Percentiles rank a stretch among this genome's conserved stretches.
phyloP scores from a whole-genome alignment of 2,329 filamentous ascomycete species.

The Sporothrix euskadiensis region DNA sequence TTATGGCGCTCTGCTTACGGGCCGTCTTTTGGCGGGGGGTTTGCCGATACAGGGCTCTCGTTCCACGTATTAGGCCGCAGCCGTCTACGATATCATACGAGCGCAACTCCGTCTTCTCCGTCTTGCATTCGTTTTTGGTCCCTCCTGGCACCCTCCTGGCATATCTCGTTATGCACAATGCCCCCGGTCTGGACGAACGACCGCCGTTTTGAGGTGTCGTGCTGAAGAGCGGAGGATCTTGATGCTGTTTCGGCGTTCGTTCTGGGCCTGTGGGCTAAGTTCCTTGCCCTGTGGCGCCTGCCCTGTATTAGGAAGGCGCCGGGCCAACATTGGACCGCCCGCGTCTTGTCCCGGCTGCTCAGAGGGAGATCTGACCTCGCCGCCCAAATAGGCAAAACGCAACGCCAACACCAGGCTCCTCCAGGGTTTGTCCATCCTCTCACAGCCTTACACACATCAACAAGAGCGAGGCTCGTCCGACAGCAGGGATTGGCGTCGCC shows the following conservation, averaged over 20 bases:
- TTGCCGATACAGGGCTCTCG: background rate
- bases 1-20: background rate
- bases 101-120: background rate
- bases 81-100: background rate
- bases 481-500: background rate
- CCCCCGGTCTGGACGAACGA: background rate
- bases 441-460: background rate
- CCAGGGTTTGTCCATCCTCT: background rate
- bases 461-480: slow-evolving; percentile 6
- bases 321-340: slow-evolving; percentile 24
- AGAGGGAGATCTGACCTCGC: background rate
- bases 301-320: background rate
- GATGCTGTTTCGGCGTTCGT: background rate
- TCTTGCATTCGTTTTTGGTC: background rate
- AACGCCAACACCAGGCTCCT: background rate
- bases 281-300: background rate
- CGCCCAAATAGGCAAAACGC: background rate
- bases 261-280: background rate
- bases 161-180: background rate
- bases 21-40: background rate
- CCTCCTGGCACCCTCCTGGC: background rate
- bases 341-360: slow-evolving; percentile 20
- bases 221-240: background rate
- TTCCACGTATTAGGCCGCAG: background rate
- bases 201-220: background rate